Base-by-base conservation (phyloP, 2,329 filamentous ascomycete species). In the Lizonia empirigonia region DNA sequence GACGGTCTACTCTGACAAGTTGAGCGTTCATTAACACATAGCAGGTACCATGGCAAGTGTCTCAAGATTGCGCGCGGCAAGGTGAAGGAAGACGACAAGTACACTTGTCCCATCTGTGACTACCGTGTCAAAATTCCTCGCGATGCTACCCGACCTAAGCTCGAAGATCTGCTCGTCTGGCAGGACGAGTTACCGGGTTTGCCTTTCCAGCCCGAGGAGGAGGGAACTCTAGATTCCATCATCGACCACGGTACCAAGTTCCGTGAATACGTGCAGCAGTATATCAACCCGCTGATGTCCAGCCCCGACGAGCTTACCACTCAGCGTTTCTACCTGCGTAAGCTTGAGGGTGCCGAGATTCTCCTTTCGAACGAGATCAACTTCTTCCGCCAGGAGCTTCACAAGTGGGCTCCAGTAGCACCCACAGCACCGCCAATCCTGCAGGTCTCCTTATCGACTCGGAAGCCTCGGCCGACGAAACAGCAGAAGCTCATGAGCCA, bases 81-180 rank as follows among this genome's bases (percentile, higher is more conserved):
- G 70, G 90, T 99, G 64, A 97, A 97, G 76, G 94, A 97, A 69
- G 93, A 96, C 57, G 94, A 97, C 69, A 96, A 96, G 72, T 99
- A 97, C 70, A 97, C 93, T 1, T 99, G 94, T 67, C 94, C 94
- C 0, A 96, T 99, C 56, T 99, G 94, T 71, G 94, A 99, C 72
- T 97, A 92, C 85, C 88, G 94, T 15, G 89, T 97, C 69, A 95
- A 93, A 76, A 97, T 99, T 44, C 94, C 94, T 20, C 90, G 94
- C 36, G 94, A 99, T 78, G 94, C 94, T 19, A 91, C 94, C 18
- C 88, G 94, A 22, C 94, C 94, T 0, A 97, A 97, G 74, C 80
- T 99, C 0, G 94, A 99, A 71, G 92, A 97, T 62, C 79, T 99
- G 13, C 81, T 89, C 53, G 77, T 82, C 2, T 94, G 95, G 85